phyloP scores from a whole-genome alignment of 2,329 filamentous ascomycete genomes.

The Penicillium sclerotiorum region DNA sequence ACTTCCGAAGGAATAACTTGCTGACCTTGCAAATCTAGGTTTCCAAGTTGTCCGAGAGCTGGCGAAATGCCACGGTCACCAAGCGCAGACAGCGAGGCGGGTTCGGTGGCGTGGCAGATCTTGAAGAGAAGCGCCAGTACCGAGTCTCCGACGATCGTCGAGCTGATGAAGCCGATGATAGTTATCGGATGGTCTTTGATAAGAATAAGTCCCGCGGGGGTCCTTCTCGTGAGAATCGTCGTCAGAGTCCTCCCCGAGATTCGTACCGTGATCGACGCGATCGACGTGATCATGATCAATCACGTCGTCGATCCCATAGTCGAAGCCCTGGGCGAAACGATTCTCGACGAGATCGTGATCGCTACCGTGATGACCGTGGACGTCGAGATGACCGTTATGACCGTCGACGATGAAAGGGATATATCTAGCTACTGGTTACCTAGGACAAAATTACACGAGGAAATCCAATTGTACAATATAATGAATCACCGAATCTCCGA shows the following conservation, averaged over 20 bases:
- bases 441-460: not conserved
- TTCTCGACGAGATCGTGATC: conserved; percentile 32
- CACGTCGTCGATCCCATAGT: conserved; percentile 41
- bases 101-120: conserved; percentile 83
- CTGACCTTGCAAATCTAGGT: conserved; percentile 48
- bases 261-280: conserved; percentile 34
- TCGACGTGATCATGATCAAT: conserved; percentile 37
- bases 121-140: conserved; percentile 92
- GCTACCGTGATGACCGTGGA: conserved; percentile 38
- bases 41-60: conserved; percentile 81
- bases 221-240: conserved; percentile 28
- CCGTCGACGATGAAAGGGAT: conserved; percentile 23
- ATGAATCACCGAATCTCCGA: not conserved
- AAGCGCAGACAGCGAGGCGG: conserved; percentile 75
- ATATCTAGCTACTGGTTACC: not conserved
- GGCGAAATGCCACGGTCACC: conserved; percentile 81
- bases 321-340: conserved; percentile 31
- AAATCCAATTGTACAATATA: not conserved
- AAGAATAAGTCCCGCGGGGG: conserved; percentile 42
- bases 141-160: conserved; percentile 62
- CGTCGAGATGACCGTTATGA: conserved; percentile 29
- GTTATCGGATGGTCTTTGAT: conserved; percentile 81
- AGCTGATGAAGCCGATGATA: conserved; percentile 51
- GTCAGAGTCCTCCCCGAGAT: conserved; percentile 49
- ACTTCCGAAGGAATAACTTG: not conserved